These are phyloP conservation scores for Trichoderma gracile DNA, from an alignment of 2,329 filamentous ascomycete genomes.

Conservation along the genomic window DNA sequence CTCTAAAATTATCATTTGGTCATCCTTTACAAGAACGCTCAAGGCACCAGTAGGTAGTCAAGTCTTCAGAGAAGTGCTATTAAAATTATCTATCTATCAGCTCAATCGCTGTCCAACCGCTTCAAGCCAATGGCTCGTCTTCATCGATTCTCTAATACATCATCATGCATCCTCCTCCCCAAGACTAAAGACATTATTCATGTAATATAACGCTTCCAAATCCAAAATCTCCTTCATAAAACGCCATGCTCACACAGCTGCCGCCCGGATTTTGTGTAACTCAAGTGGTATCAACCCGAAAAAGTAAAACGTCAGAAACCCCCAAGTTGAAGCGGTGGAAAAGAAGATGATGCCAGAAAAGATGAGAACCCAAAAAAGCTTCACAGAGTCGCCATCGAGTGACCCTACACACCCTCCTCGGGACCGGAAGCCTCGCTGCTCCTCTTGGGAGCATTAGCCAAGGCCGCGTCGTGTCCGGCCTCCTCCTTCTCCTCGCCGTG, in stretches of 20 bases:
- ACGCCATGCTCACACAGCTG: slow-evolving; percentile 15
- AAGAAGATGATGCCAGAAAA: slow-evolving; percentile 6
- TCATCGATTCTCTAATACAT: background rate
- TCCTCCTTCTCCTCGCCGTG: slow-evolving; percentile 37
- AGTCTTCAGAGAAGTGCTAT: background rate
- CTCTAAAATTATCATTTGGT: too few relatives aligned
- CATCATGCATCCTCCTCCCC: background rate
- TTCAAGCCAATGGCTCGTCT: background rate
- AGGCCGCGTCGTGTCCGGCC: slow-evolving; percentile 36
- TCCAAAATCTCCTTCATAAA: slow-evolving; percentile 1
- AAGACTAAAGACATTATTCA: slow-evolving; percentile 14
- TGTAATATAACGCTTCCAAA: slow-evolving; percentile 11
- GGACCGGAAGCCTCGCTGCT: slow-evolving; percentile 32
- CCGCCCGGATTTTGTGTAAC: slow-evolving; percentile 1
- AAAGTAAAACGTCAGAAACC: background rate
- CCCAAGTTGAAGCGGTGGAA: background rate
- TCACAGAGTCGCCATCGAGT: background rate
- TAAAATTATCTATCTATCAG: background rate
- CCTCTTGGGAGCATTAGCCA: slow-evolving; percentile 39
- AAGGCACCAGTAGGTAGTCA: background rate
- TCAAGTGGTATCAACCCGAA: slow-evolving; percentile 13
- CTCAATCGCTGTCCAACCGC: background rate
- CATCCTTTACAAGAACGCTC: background rate
- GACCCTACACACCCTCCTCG: slow-evolving; percentile 27
- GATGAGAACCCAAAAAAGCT: background rate